Evolutionary conservation across 352 stramenopile species (phyloP).

Genomic region (Pythium sp.): DNA sequence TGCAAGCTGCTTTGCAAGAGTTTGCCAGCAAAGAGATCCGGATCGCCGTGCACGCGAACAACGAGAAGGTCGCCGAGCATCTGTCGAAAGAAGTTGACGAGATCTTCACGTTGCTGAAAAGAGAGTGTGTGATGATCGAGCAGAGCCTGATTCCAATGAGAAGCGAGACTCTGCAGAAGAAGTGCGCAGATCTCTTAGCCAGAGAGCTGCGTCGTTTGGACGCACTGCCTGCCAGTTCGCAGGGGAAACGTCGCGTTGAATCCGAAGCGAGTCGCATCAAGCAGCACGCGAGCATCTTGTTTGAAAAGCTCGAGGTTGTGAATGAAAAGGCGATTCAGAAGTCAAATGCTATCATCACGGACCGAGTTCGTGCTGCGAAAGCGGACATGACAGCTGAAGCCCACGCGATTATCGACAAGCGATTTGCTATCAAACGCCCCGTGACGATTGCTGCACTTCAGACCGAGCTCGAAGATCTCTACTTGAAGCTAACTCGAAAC

Average conservation of each 20-base stretch:
- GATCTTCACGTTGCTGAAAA: conserved; percentile 50
- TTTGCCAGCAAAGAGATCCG: conserved; percentile 71
- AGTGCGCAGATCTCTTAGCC: conserved; percentile 46
- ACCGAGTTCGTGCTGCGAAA: conserved; percentile 56
- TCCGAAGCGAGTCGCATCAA: conserved; percentile 52
- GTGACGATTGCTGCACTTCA: conserved; percentile 60
- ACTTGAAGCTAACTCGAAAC: conserved; percentile 27
- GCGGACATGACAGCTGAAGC: conserved; percentile 57
- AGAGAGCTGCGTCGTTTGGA: conserved; percentile 48
- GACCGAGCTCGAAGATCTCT: conserved; percentile 54
- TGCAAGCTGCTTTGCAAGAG: conserved; percentile 38
- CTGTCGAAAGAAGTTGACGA: conserved; percentile 57
- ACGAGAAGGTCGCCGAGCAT: conserved; percentile 51
- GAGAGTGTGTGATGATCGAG: conserved; percentile 57
- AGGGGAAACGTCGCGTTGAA: conserved; percentile 45
- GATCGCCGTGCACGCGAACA: conserved; percentile 65
- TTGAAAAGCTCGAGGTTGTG: conserved; percentile 68
- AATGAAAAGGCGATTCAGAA: conserved; percentile 76
- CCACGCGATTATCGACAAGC: conserved; percentile 57
- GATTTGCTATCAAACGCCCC: conserved; percentile 42
- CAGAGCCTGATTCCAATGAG: conserved; percentile 62
- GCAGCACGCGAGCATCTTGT: conserved; percentile 60
- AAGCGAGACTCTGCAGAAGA: conserved; percentile 40
- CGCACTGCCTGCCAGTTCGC: conserved; percentile 42
- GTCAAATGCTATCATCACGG: conserved; percentile 42